These are phyloP conservation scores for Quercus lobata DNA, from an alignment of 331 rosid species.

Conservation along the genomic window DNA sequence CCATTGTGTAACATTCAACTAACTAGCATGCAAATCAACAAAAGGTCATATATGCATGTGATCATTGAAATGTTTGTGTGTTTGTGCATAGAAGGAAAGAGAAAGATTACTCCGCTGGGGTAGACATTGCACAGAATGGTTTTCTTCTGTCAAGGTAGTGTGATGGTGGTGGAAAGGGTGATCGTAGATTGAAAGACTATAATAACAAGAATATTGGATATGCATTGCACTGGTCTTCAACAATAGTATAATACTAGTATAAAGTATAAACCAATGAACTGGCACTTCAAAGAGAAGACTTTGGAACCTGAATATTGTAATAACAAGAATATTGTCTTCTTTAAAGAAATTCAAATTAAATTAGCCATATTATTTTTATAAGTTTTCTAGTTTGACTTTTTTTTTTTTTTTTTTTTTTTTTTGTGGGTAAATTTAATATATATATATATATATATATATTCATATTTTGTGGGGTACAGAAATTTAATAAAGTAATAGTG, in stretches of 20 bases:
- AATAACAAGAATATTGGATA: not conserved
- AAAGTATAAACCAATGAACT: not conserved
- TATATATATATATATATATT: no score
- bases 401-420: no score
- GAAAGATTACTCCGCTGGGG: conserved; percentile 62
- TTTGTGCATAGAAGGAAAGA: conserved; percentile 12
- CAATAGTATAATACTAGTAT: no score
- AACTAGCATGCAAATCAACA: not conserved
- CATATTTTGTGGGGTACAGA: no score
- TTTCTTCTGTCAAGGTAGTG: not conserved
- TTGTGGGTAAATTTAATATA: no score
- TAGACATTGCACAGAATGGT: conserved; percentile 47
- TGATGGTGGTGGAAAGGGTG: conserved; percentile 2
- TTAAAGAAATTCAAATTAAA: no score
- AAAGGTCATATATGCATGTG: not conserved
- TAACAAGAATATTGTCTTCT: no score
- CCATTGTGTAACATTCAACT: not conserved
- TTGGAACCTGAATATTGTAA: not conserved
- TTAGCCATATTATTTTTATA: no score
- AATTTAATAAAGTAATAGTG: no score
- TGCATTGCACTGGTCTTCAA: no score
- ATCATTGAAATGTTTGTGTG: not conserved
- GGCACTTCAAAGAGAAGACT: not conserved
- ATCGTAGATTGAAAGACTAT: not conserved
- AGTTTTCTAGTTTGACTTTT: no score